Evolutionary conservation across 257 asterid genomes (phyloP).

Genomic region (Scutellaria barbata): DNA sequence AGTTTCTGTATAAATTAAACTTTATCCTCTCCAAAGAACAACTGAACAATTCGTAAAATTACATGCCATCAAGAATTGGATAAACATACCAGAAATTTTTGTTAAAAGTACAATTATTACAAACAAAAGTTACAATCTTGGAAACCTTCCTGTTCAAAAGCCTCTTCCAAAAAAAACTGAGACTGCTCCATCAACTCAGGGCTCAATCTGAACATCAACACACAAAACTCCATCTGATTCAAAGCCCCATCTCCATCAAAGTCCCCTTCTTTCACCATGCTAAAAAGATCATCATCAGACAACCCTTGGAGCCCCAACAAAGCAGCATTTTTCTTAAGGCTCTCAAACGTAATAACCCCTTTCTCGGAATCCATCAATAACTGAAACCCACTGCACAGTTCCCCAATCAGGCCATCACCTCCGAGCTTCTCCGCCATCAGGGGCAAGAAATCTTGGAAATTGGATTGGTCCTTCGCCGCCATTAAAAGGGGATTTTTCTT

Average conservation of each 20-base stretch:
- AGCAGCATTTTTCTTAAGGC: conserved; percentile 48
- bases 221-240: conserved; percentile 67
- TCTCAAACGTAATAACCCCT: conserved; percentile 58
- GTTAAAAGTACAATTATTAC: conserved; percentile 13
- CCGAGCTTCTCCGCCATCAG: conserved; percentile 64
- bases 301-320: conserved; percentile 46
- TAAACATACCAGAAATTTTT: neutral
- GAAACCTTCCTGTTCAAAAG: conserved; percentile 47
- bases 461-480: conserved; percentile 41
- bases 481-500: conserved; percentile 20
- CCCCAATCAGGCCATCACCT: conserved; percentile 55
- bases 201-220: conserved; percentile 61
- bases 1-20: conserved; percentile 14
- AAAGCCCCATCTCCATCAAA: conserved; percentile 67
- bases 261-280: conserved; percentile 56
- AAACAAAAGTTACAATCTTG: conserved; percentile 39
- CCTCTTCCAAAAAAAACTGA: conserved; percentile 51
- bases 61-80: conserved; percentile 27
- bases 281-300: conserved; percentile 46
- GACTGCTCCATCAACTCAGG: conserved; percentile 65
- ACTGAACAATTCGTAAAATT: conserved; percentile 25
- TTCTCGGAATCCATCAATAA: conserved; percentile 49
- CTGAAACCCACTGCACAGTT: conserved; percentile 53
- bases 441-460: conserved; percentile 58
- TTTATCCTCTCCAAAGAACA: conserved; percentile 21